phyloP scores from a whole-genome alignment of 2,329 filamentous ascomycete genomes.

The Colletotrichum magnum region DNA sequence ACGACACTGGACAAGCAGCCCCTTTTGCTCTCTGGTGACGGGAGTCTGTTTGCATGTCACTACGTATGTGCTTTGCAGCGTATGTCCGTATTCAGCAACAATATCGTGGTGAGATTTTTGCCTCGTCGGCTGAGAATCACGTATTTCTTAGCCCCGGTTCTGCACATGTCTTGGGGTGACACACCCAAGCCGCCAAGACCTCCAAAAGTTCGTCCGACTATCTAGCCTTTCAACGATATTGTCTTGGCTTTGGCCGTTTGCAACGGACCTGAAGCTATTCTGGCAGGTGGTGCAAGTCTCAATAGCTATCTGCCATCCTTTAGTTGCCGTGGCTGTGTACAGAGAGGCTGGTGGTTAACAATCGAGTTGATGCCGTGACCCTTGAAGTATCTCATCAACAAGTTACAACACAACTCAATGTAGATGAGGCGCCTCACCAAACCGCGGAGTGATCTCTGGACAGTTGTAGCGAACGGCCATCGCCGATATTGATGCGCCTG shows the following conservation, averaged over 20 bases:
- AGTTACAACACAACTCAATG: no score
- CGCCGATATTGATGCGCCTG: neutral
- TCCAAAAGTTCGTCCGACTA: neutral
- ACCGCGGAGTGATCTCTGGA: neutral
- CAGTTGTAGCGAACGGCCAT: neutral
- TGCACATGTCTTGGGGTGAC: constrained; percentile 10
- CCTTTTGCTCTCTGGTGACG: no score
- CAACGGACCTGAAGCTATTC: no score
- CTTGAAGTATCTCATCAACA: no score
- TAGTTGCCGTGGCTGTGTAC: no score
- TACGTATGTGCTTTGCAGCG: neutral
- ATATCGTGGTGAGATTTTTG: neutral
- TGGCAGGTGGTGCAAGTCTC: no score
- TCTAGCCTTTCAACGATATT: neutral
- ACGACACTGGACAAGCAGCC: no score
- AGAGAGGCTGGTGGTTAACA: no score
- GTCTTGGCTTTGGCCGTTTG: constrained; percentile 10
- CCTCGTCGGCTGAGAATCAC: neutral
- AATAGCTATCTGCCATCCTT: no score
- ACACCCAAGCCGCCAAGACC: constrained; percentile 3
- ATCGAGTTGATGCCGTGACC: no score
- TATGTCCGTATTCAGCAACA: neutral
- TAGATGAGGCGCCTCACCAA: neutral
- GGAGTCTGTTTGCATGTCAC: neutral
- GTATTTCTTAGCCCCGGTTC: neutral